A percentile compares a stretch with the other conserved stretches of the same genome.
Evolutionary conservation across 2,329 filamentous ascomycete genomes (phyloP).

Genomic region (Ambrosiella beaveri): DNA sequence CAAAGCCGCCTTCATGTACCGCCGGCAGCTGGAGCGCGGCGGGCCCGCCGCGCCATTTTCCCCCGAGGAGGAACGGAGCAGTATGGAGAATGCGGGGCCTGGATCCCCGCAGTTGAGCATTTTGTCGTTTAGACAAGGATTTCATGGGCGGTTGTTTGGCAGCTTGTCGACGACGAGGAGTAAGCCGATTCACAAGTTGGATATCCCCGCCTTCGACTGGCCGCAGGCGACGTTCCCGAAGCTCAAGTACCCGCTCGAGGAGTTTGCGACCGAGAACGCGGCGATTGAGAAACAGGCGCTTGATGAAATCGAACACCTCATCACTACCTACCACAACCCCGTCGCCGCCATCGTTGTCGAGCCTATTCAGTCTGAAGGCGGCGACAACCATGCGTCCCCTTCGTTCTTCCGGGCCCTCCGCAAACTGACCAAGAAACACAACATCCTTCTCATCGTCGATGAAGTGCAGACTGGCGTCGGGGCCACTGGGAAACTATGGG

Average conservation of each 20-base stretch:
- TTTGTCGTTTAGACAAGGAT: conserved; percentile 59
- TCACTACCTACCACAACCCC: conserved; percentile 49
- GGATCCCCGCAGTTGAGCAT: conserved; percentile 61
- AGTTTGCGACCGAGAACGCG: conserved; percentile 51
- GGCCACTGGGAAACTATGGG: conserved; percentile 79
- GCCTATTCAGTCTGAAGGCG: conserved; percentile 69
- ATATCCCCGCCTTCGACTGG: conserved; percentile 81
- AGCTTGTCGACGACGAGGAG: conserved; percentile 62
- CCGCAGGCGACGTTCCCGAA: conserved; percentile 66
- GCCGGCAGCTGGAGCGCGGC: conserved; percentile 53
- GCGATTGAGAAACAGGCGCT: conserved; percentile 57
- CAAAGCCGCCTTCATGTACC: conserved; percentile 77
- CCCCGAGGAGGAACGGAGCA: conserved; percentile 46
- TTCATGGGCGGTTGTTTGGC: conserved; percentile 70
- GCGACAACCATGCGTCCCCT: conserved; percentile 67
- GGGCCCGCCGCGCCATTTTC: conserved; percentile 54
- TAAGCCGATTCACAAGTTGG: conserved; percentile 72
- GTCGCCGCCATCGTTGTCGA: conserved; percentile 61
- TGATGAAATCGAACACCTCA: conserved; percentile 52
- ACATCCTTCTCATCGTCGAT: conserved; percentile 62
- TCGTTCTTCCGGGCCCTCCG: conserved; percentile 63
- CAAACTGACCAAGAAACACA: conserved; percentile 50
- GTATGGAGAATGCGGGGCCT: conserved; percentile 56
- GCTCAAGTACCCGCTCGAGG: conserved; percentile 59
- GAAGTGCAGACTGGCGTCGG: conserved; percentile 74